Evolutionary conservation across 2,329 filamentous ascomycete genomes (phyloP), one percentile per base, ranked within the genome.

Genomic region (Blastomyces silverae): DNA sequence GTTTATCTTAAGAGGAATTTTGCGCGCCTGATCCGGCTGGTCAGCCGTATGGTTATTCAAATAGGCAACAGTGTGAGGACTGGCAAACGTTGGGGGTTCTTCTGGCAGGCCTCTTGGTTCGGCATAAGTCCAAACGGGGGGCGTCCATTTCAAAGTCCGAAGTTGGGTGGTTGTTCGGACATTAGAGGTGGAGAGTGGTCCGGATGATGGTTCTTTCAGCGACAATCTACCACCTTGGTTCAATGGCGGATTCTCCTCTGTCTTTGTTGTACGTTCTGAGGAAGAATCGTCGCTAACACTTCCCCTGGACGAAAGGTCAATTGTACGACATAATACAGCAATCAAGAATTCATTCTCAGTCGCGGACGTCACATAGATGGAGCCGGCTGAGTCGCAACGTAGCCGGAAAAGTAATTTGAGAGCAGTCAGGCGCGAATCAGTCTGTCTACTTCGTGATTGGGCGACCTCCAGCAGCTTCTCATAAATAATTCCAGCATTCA

Each of bases 341-440:
- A 92, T 90, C 31, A 96, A 80, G 63, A 85, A 86, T 68, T 88
- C 85, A 37, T 87, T 89, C 73, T 96, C 91, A 1, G 88, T 85
- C 39, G 85, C 84, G 44, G 84, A 78, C 8, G 86, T 86, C 63
- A 96, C 80, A 65, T 89, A 91, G 3, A 97, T 83, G 56, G 87
- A 84, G 69, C 92, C 86, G 11, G 89, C 86, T 73, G 89, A 91
- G 75, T 96, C 91, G 28, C 91, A 91, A 65, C 92, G 85, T 39
- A 97, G 79, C 55, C 92, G 86, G 73, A 95, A 93, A 1, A 97
- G 79, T 55, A 93, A 78, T 71, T 90, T 91, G 81, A 92, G 85
- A 2, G 88, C 87, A 15, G 87, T 87, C 34, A 94, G 79, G 7
- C 90, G 87, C 62, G 89, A 87, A 75, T 90, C 87, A 7, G 83